A percentile compares a stretch with the other conserved stretches of the same genome.
Evolutionary conservation across 768 basidiomycete genomes (phyloP).

Genomic region (Leccinum subtestaceum): DNA sequence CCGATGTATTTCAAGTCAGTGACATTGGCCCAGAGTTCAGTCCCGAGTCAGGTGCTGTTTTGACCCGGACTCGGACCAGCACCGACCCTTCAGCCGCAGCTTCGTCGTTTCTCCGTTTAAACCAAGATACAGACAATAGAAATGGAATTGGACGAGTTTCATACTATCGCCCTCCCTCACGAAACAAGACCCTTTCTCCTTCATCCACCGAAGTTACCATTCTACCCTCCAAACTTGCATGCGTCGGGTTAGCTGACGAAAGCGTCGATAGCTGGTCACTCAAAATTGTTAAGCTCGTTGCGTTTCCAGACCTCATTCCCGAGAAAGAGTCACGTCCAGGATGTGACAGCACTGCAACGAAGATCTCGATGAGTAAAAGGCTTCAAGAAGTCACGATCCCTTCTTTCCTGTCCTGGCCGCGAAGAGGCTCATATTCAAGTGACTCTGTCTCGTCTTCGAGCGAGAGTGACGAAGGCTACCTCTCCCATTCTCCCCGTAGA

Average conservation of each 20-base stretch:
- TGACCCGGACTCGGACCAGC: slow-evolving; percentile 47
- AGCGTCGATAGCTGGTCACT: slow-evolving; percentile 68
- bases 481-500: slow-evolving; percentile 53
- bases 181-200: slow-evolving; percentile 50
- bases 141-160: slow-evolving; percentile 1
- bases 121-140: slow-evolving; percentile 5
- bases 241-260: slow-evolving; percentile 71
- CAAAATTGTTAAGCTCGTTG: slow-evolving; percentile 75
- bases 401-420: slow-evolving; percentile 21
- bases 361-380: slow-evolving; percentile 9
- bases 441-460: slow-evolving; percentile 27
- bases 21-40: slow-evolving; percentile 30
- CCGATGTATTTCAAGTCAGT: slow-evolving; percentile 29
- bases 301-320: slow-evolving; percentile 71
- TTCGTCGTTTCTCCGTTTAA: slow-evolving; percentile 8
- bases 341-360: slow-evolving; percentile 1
- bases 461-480: slow-evolving; percentile 51
- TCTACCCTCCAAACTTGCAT: slow-evolving; percentile 68
- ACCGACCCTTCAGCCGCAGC: slow-evolving; percentile 32
- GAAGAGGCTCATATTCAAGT: slow-evolving; percentile 23
- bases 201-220: slow-evolving; percentile 57
- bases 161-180: slow-evolving; percentile 20
- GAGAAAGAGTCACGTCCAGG: slow-evolving; percentile 11
- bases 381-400: slow-evolving; percentile 17
- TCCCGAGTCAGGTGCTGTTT: slow-evolving; percentile 41